Evolutionary conservation across 495 filamentous ascomycete species (phyloP).

Genomic region (Penicillium ucsense): DNA sequence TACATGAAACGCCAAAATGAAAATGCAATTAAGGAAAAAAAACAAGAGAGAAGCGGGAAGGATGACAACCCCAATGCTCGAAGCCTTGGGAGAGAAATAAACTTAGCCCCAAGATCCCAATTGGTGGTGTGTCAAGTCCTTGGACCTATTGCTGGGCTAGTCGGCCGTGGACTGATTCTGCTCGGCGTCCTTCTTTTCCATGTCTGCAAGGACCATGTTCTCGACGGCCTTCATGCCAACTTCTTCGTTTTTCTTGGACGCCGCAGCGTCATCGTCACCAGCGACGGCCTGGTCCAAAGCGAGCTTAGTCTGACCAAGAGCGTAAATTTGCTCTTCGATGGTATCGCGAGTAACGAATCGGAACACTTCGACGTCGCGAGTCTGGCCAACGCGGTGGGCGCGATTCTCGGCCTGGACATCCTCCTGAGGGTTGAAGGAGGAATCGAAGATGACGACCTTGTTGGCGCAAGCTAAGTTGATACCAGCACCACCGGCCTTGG

Average conservation of each 20-base stretch:
- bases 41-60: no score
- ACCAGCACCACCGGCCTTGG: slow-evolving; percentile 86
- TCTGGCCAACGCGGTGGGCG: slow-evolving; percentile 90
- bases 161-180: no score
- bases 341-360: slow-evolving; percentile 73
- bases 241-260: slow-evolving; percentile 41
- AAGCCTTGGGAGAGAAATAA: no score
- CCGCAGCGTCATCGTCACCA: slow-evolving; percentile 43
- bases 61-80: no score
- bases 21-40: no score
- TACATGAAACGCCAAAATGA: no score
- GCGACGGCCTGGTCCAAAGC: slow-evolving; percentile 81
- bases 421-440: slow-evolving; percentile 91
- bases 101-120: no score
- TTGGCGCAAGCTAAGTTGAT: slow-evolving; percentile 94
- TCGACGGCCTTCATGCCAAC: slow-evolving; percentile 52
- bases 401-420: slow-evolving; percentile 95
- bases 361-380: slow-evolving; percentile 74
- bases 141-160: no score
- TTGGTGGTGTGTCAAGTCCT: no score
- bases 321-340: slow-evolving; percentile 88
- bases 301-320: slow-evolving; percentile 82
- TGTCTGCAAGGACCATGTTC: slow-evolving; percentile 46
- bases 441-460: slow-evolving; percentile 96
- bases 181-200: slow-evolving; percentile 10